phyloP scores from a whole-genome alignment of 2,329 filamentous ascomycete species.

The Raffaelea arxii region DNA sequence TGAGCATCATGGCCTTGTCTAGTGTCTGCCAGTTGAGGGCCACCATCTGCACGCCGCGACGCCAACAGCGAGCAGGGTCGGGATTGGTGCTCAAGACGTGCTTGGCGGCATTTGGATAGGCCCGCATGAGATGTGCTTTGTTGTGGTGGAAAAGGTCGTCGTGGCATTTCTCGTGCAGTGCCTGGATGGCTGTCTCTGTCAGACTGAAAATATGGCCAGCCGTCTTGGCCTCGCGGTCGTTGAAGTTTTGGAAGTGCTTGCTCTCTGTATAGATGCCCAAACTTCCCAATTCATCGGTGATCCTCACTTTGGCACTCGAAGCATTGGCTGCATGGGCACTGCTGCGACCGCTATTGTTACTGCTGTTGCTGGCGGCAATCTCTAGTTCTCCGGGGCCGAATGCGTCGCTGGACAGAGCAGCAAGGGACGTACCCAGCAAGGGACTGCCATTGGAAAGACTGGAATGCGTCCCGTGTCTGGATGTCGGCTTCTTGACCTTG shows the following conservation, averaged over 20 bases:
- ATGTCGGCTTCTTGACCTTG: constrained; percentile 61
- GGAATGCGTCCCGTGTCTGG: constrained; percentile 13
- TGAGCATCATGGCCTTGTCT: constrained; percentile 91
- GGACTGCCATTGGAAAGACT: background rate
- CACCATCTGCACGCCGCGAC: constrained; percentile 92
- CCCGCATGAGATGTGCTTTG: constrained; percentile 76
- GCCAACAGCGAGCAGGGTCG: constrained; percentile 85
- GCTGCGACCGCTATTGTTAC: constrained; percentile 18
- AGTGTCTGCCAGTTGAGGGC: constrained; percentile 96
- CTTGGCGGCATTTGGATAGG: constrained; percentile 73
- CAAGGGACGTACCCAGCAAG: constrained; percentile 16
- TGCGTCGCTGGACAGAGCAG: constrained; percentile 18
- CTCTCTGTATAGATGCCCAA: constrained; percentile 82
- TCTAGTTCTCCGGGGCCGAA: constrained; percentile 31
- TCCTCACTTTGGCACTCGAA: constrained; percentile 20
- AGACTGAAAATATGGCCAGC: constrained; percentile 77
- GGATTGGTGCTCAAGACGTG: constrained; percentile 81
- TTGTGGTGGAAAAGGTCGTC: constrained; percentile 81
- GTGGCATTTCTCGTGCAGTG: constrained; percentile 49
- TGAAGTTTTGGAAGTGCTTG: constrained; percentile 67
- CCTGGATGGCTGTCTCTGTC: constrained; percentile 65
- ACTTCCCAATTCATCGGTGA: constrained; percentile 61
- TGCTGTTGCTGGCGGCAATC: constrained; percentile 5
- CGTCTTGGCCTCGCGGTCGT: constrained; percentile 50
- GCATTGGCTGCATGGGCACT: background rate